Evolutionary conservation across 331 rosid species (phyloP).

Genomic region (Quercus lobata): DNA sequence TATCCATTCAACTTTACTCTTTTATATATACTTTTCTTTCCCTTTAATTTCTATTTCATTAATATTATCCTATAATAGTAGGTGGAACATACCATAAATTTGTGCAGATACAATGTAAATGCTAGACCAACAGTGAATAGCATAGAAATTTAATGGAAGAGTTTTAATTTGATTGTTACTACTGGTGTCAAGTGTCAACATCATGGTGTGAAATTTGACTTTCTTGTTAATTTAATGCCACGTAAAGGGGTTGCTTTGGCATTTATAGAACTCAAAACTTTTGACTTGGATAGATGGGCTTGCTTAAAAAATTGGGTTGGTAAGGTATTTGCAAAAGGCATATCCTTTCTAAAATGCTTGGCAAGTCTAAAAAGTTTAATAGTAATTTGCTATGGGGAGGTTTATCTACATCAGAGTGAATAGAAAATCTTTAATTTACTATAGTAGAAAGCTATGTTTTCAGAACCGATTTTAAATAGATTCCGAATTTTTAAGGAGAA

Average conservation of each 20-base stretch:
- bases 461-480: too few relatives aligned
- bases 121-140: neutral
- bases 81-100: neutral
- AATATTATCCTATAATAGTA: neutral
- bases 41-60: neutral
- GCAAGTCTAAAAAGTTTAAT: too few relatives aligned
- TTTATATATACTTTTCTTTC: neutral
- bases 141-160: neutral
- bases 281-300: too few relatives aligned
- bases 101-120: neutral
- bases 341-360: too few relatives aligned
- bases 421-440: too few relatives aligned
- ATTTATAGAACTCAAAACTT: neutral
- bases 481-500: too few relatives aligned
- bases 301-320: too few relatives aligned
- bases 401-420: too few relatives aligned
- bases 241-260: neutral
- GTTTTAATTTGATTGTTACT: neutral
- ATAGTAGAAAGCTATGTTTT: too few relatives aligned
- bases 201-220: conserved; percentile 17
- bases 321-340: too few relatives aligned
- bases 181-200: neutral
- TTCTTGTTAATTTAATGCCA: neutral
- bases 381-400: too few relatives aligned
- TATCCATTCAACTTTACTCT: neutral